Evolutionary conservation across 2,329 filamentous ascomycete genomes (phyloP).

Genomic region (Calonectria pteridis): DNA sequence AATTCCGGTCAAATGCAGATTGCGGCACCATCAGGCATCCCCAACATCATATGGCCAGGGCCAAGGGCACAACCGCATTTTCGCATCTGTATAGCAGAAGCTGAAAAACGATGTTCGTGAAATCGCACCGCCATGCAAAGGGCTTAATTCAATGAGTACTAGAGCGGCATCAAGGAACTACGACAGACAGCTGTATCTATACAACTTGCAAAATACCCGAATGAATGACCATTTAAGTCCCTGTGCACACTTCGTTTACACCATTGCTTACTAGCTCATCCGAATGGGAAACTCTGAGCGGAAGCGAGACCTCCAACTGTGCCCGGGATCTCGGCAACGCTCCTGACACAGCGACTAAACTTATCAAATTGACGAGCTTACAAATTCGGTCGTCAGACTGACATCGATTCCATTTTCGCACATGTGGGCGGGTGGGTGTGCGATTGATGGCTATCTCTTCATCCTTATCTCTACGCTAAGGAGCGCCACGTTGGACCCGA

Average conservation of each 20-base stretch:
- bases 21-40: background rate
- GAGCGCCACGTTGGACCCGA: constrained; percentile 28
- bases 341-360: constrained; percentile 4
- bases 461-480: constrained; percentile 41
- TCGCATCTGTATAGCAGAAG: background rate
- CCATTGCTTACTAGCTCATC: background rate
- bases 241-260: background rate
- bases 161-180: background rate
- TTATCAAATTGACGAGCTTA: constrained; percentile 12
- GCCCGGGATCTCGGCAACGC: constrained; percentile 12
- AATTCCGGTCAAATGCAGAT: background rate
- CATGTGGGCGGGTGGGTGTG: constrained; percentile 7
- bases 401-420: background rate
- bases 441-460: background rate
- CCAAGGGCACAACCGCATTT: background rate
- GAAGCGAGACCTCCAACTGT: background rate
- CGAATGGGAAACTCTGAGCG: background rate
- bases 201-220: background rate
- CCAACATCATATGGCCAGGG: background rate
- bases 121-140: background rate
- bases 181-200: background rate
- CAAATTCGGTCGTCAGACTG: constrained; percentile 5
- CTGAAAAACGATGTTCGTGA: too few relatives aligned
- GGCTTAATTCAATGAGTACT: background rate
- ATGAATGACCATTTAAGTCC: background rate